A percentile compares a stretch with the other conserved stretches of the same genome.
These are phyloP conservation scores for Meredithiella fracta DNA, from an alignment of 2,329 filamentous ascomycete species.

Conservation along the genomic window DNA sequence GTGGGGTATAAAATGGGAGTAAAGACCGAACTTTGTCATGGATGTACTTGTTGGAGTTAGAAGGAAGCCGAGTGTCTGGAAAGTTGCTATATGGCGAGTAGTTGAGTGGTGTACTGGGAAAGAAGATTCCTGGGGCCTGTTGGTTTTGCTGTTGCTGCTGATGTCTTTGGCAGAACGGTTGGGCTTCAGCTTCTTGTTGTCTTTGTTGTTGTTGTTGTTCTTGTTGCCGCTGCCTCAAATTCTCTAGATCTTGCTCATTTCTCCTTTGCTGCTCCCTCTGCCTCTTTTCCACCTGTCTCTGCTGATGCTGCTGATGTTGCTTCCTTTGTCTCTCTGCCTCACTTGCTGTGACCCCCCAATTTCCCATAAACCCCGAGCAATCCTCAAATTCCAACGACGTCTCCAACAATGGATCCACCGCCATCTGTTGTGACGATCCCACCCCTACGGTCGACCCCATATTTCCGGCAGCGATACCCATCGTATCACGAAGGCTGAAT, in stretches of 20 bases:
- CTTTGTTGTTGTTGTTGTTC: background rate
- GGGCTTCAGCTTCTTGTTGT: background rate
- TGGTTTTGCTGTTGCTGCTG: slow-evolving; percentile 1
- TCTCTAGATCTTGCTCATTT: background rate
- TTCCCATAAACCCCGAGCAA: slow-evolving; percentile 2
- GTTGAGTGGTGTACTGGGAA: background rate
- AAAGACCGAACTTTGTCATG: background rate
- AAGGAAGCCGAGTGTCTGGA: background rate
- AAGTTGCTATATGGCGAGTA: background rate
- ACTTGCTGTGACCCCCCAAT: background rate
- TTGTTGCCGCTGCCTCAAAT: background rate
- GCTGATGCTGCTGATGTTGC: background rate
- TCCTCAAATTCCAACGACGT: slow-evolving; percentile 3
- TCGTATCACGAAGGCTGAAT: background rate
- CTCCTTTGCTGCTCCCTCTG: background rate
- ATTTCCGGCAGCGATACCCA: background rate
- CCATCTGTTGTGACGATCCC: background rate
- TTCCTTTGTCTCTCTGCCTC: background rate
- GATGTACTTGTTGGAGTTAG: background rate
- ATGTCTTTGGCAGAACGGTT: background rate
- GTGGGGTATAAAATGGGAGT: background rate
- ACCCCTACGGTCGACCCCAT: background rate
- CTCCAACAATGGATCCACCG: slow-evolving; percentile 1
- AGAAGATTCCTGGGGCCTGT: background rate
- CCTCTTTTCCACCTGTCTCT: background rate